Evolutionary conservation across 148 eudicot species (phyloP), one percentile per base, ranked within the genome.

Genomic region (Talinum fruticosum): DNA sequence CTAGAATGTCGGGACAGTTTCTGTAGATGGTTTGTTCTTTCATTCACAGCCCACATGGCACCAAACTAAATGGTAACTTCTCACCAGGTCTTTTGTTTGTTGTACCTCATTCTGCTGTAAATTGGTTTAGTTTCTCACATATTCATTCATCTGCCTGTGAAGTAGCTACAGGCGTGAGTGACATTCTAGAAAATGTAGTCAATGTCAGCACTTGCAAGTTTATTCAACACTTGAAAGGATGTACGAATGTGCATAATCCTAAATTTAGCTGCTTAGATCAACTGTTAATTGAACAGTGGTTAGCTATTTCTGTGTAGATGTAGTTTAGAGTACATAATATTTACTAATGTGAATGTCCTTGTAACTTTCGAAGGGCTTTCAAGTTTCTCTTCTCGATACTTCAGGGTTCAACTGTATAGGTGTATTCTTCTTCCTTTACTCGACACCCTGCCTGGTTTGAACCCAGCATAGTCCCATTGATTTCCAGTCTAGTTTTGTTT

Each of bases 1-100:
- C 89, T 76, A 87, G 86, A 80, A 84, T 86, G 81, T 84, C 92
- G 0, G 88, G 87, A 36, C 96, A 85, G 79, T 91, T 78, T 54
- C 85, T 86, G 78, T 89, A 86, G 86, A 69, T 29, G 62, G 30
- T 37, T 73, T 45, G 19, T 76, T 19, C 64, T 30, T 54, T 18
- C 36, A 19, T 61, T 65, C 38, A 2, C 57, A 33, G 59, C 35
- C 77, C 5, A 15, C 49, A 24, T 49, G 76, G 32, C n/a, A 66
- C 33, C 67, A 8, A 36, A 21, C 59, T 45, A 26, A 24, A 67
- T 16, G 70, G 81, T 57, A 74, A 82, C 44, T 34, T 78, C 32
- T 70, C 62, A 32, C 64, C 76, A 41, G 61, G 10, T 61, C 37
- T 33, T 30, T 54, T 57, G 41, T 67, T 32, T 66, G 62, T 72